Percentiles rank a stretch among this genome's conserved stretches.
These are phyloP conservation scores for Epichloe scottii DNA, from an alignment of 2,329 filamentous ascomycete species.

Conservation along the genomic window DNA sequence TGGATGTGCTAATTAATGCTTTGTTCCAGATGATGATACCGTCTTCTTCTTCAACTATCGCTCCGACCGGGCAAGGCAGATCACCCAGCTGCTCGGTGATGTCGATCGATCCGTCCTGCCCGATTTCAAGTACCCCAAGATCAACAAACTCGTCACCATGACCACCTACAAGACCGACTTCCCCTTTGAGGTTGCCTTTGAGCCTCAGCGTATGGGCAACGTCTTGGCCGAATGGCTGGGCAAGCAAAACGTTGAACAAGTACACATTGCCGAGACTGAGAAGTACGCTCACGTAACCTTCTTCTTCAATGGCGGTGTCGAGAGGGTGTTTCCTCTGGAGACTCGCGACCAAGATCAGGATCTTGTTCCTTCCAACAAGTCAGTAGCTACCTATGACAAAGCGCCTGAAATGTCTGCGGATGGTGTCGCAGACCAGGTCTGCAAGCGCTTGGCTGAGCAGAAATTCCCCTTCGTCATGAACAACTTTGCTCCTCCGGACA, in stretches of 20 bases:
- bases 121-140: slow-evolving; percentile 88
- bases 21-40: slow-evolving; percentile 62
- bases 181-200: slow-evolving; percentile 83
- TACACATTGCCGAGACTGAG: slow-evolving; percentile 95
- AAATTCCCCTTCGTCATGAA: slow-evolving; percentile 98
- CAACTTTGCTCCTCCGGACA: slow-evolving; percentile 98
- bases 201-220: slow-evolving; percentile 91
- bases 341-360: slow-evolving; percentile 71
- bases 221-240: slow-evolving; percentile 95
- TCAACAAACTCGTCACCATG: slow-evolving; percentile 82
- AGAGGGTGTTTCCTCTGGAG: slow-evolving; percentile 90
- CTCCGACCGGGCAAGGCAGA: slow-evolving; percentile 90
- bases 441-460: slow-evolving; percentile 71
- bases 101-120: slow-evolving; percentile 83
- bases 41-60: slow-evolving; percentile 99
- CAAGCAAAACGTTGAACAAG: slow-evolving; percentile 82
- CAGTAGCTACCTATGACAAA: slow-evolving; percentile 85
- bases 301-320: slow-evolving; percentile 98
- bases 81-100: slow-evolving; percentile 86
- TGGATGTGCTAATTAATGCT: slow-evolving; percentile 5
- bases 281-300: slow-evolving; percentile 99
- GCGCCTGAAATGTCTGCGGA: slow-evolving; percentile 94
- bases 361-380: slow-evolving; percentile 76
- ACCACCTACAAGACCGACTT: slow-evolving; percentile 96
- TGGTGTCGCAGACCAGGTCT: slow-evolving; percentile 78